Evolutionary conservation across 73 alveolate species (phyloP).

Genomic region (Paramecium pentaurelia): DNA sequence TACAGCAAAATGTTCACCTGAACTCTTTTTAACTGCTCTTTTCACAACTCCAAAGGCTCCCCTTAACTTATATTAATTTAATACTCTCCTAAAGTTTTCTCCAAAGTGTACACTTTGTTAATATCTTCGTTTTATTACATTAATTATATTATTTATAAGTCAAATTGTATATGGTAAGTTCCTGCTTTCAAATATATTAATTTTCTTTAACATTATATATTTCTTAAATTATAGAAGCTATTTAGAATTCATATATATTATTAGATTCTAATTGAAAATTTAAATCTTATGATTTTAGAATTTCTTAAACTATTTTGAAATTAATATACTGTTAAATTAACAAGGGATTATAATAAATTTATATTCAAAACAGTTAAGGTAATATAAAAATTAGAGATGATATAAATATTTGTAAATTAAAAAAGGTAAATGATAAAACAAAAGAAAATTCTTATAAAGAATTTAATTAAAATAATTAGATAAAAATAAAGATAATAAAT

Average conservation of each 20-base stretch:
- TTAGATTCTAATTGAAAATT: no score
- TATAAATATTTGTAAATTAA: no score
- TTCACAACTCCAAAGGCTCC: constrained; percentile 86
- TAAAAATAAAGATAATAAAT: no score
- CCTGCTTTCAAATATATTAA: neutral
- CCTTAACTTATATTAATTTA: neutral
- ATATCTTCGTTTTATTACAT: constrained; percentile 43
- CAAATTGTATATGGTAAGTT: neutral
- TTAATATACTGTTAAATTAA: no score
- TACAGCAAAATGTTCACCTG: constrained; percentile 84
- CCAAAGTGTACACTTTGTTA: constrained; percentile 54
- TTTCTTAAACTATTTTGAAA: no score
- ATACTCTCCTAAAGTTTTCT: constrained; percentile 60
- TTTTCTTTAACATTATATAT: neutral
- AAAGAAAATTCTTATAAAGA: no score
- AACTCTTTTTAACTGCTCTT: constrained; percentile 73
- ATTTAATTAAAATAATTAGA: no score
- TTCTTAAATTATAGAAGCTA: neutral
- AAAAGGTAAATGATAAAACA: no score
- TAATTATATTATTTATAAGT: neutral
- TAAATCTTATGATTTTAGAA: neutral
- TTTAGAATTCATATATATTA: no score
- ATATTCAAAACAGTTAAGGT: no score
- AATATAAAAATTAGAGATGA: no score
- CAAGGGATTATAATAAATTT: no score